Evolutionary conservation across 2,329 filamentous ascomycete species (phyloP).

Genomic region (Aspergillus udagawae): DNA sequence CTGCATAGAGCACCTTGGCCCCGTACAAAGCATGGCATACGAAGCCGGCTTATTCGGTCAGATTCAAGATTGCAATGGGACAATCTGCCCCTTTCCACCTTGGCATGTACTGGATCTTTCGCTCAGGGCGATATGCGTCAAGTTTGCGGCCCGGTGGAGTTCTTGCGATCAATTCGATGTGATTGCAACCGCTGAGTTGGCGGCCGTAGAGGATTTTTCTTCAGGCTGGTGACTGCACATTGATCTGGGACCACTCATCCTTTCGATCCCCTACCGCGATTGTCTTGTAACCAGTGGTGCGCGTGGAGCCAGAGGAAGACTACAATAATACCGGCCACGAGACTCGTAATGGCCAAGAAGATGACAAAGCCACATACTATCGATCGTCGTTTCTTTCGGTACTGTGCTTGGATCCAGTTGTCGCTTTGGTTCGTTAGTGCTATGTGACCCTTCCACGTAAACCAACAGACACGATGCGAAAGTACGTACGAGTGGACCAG

Average conservation of each 20-base stretch:
- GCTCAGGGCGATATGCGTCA: background rate
- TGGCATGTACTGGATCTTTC: background rate
- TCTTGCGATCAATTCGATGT: background rate
- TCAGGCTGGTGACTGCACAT: background rate
- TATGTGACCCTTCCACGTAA: background rate
- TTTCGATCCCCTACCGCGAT: background rate
- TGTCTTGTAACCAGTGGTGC: conserved; percentile 29
- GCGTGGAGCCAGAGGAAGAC: conserved; percentile 43
- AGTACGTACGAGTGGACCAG: conserved; percentile 17
- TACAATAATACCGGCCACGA: conserved; percentile 45
- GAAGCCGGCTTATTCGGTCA: conserved; percentile 10
- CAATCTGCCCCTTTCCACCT: background rate
- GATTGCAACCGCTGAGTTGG: background rate
- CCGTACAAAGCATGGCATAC: background rate
- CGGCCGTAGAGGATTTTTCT: too few relatives aligned
- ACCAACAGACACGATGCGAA: background rate
- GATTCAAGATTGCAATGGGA: background rate
- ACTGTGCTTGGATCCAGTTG: conserved; percentile 52
- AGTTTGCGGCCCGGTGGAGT: background rate
- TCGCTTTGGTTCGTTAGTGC: conserved; percentile 34
- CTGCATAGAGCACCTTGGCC: background rate
- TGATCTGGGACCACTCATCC: background rate
- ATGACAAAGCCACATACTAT: conserved; percentile 42
- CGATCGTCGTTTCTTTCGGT: conserved; percentile 46
- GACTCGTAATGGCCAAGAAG: conserved; percentile 23